phyloP scores from a whole-genome alignment of 139 green algal species.

The Mesotaenium endlicherianum region DNA sequence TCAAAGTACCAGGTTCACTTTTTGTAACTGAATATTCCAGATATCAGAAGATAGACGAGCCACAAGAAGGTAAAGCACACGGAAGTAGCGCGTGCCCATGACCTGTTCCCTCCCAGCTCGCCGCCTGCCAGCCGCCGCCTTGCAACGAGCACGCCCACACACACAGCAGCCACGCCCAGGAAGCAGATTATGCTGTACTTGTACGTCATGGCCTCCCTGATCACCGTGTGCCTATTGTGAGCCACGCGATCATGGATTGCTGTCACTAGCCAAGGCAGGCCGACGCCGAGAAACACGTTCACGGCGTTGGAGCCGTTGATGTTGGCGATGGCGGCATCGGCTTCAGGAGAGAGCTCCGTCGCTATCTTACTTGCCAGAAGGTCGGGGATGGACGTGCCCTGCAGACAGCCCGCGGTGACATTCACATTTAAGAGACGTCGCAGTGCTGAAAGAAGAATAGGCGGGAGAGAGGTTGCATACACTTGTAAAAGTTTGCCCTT shows the following conservation, averaged over 20 bases:
- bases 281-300: conserved; percentile 41
- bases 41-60: conserved; percentile 13
- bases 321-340: conserved; percentile 43
- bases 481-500: too few relatives aligned
- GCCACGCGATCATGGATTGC: conserved; percentile 8
- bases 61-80: background rate
- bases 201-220: background rate
- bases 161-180: background rate
- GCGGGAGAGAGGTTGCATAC: too few relatives aligned
- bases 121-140: background rate
- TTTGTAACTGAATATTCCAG: too few relatives aligned
- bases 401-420: too few relatives aligned
- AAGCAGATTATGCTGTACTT: conserved; percentile 20
- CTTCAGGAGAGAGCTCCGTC: background rate
- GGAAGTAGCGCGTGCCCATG: background rate
- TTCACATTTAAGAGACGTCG: too few relatives aligned
- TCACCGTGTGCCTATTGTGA: background rate
- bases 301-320: conserved; percentile 39
- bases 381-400: conserved; percentile 36
- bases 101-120: background rate
- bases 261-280: conserved; percentile 36
- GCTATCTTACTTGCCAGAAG: conserved; percentile 37
- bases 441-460: too few relatives aligned
- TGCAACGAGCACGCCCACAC: conserved; percentile 1
- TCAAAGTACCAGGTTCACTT: too few relatives aligned